These are phyloP conservation scores for Hanseniaspora opuntiae DNA, from an alignment of 805 yeast species.

Conservation along the genomic window DNA sequence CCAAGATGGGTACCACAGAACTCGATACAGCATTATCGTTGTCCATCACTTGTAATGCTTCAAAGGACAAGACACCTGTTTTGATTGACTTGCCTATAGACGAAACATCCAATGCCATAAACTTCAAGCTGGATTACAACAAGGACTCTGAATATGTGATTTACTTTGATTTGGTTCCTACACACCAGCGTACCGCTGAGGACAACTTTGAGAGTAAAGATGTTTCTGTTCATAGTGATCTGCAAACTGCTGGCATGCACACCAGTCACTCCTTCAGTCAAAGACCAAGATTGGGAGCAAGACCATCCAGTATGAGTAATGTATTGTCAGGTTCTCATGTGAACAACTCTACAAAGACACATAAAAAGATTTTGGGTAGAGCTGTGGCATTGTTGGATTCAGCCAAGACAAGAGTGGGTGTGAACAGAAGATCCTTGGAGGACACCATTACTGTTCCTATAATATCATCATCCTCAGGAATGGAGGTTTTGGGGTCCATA, in stretches of 20 bases:
- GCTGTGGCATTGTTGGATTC: constrained; percentile 63
- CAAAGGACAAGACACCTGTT: constrained; percentile 40
- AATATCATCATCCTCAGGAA: constrained; percentile 44
- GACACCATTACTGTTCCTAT: constrained; percentile 61
- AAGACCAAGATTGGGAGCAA: not conserved
- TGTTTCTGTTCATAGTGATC: not conserved
- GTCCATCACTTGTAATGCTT: constrained; percentile 34
- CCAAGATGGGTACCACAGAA: constrained; percentile 67
- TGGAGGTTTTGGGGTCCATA: constrained; percentile 65
- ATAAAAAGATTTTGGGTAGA: constrained; percentile 51
- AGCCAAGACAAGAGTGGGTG: constrained; percentile 54
- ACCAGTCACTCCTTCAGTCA: not conserved
- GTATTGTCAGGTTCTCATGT: constrained; percentile 8
- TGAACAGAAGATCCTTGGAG: constrained; percentile 50
- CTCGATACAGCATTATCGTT: constrained; percentile 78
- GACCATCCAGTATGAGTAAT: not conserved
- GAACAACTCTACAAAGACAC: not conserved
- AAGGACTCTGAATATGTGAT: constrained; percentile 43
- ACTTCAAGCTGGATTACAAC: constrained; percentile 45
- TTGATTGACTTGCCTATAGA: constrained; percentile 71
- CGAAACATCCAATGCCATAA: constrained; percentile 58
- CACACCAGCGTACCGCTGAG: constrained; percentile 37
- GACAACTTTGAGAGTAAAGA: constrained; percentile 2
- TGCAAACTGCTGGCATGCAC: not conserved
- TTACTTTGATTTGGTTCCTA: constrained; percentile 78